phyloP scores from a whole-genome alignment of 805 yeast genomes.

The Pichia gijzeniarum region DNA sequence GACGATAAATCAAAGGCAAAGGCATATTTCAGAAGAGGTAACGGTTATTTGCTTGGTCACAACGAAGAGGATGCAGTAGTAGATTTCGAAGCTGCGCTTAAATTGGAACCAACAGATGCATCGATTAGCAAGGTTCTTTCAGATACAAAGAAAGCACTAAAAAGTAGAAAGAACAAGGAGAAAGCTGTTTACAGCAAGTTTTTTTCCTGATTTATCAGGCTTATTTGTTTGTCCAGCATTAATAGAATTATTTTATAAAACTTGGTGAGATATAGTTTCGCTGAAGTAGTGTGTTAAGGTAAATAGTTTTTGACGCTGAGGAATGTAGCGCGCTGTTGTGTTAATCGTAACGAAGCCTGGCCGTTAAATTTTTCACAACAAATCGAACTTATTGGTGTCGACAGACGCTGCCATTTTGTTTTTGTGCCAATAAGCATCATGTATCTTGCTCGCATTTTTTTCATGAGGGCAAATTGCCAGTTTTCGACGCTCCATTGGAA shows the following conservation, averaged over 20 bases:
- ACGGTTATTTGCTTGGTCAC: slow-evolving; percentile 56
- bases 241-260: no score
- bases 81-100: slow-evolving; percentile 60
- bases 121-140: slow-evolving; percentile 61
- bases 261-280: no score
- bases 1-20: slow-evolving; percentile 71
- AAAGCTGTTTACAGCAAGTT: slow-evolving; percentile 71
- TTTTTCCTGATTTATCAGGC: slow-evolving; percentile 32
- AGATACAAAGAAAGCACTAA: slow-evolving; percentile 48
- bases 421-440: neutral
- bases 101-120: slow-evolving; percentile 61
- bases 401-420: no score
- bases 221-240: no score
- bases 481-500: neutral
- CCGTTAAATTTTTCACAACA: no score
- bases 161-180: slow-evolving; percentile 56
- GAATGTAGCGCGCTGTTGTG: no score
- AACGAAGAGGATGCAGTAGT: slow-evolving; percentile 65
- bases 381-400: no score
- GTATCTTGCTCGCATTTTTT: neutral
- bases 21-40: slow-evolving; percentile 82
- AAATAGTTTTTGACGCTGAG: no score
- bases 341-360: no score
- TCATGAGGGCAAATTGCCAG: slow-evolving; percentile 6
- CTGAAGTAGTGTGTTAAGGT: no score